Evolutionary conservation across 768 basidiomycete species (phyloP).

Genomic region (Cystobasidium ongulense): DNA sequence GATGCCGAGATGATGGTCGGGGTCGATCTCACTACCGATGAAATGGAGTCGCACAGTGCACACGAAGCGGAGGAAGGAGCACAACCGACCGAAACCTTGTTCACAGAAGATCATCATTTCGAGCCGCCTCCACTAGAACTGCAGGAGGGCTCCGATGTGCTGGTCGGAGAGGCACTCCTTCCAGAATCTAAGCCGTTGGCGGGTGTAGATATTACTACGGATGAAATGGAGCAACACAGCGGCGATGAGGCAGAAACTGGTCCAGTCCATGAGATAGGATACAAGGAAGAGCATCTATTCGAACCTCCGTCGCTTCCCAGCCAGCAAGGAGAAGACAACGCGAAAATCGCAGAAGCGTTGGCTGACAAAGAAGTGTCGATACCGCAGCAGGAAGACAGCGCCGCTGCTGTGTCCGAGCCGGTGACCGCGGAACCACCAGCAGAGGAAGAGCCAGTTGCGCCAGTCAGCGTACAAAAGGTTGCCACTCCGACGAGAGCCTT

Average conservation of each 20-base stretch:
- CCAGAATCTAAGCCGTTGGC: not conserved
- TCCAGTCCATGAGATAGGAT: not conserved
- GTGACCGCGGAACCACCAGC: not conserved
- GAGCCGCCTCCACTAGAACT: slow-evolving; percentile 1
- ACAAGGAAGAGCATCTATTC: not conserved
- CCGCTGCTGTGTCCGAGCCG: not conserved
- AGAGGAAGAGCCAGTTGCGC: not conserved
- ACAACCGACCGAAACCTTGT: not conserved
- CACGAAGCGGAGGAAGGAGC: not conserved
- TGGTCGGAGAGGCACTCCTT: not conserved
- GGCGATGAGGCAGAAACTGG: not conserved
- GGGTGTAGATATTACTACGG: not conserved
- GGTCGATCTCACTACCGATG: not conserved
- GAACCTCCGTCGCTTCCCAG: not conserved
- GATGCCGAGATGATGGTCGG: not conserved
- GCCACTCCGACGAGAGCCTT: slow-evolving; percentile 1
- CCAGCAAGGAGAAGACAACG: not conserved
- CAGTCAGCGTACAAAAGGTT: not conserved
- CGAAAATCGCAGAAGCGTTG: not conserved
- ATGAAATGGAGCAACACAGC: not conserved
- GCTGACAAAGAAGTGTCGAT: not conserved
- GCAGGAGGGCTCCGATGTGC: not conserved
- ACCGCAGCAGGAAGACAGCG: not conserved
- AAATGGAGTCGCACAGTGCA: not conserved
- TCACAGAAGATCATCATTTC: not conserved